phyloP scores from a whole-genome alignment of 306 rosid species.

The Hylodesmum podocarpum region DNA sequence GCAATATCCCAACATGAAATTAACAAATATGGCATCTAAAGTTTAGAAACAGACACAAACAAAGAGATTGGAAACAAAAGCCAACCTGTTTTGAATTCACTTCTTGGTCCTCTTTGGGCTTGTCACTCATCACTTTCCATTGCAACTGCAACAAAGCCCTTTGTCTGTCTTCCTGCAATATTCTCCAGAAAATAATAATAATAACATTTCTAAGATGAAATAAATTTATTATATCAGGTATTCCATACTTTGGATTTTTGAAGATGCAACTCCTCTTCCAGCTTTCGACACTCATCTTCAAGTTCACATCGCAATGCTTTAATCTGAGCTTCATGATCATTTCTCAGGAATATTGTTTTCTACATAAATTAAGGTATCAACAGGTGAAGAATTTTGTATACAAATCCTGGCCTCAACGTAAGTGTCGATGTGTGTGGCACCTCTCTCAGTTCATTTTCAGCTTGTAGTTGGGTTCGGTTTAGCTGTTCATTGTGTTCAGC shows the following conservation, averaged over 20 bases:
- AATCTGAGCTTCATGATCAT: constrained; percentile 79
- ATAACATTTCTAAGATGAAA: background rate
- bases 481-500: constrained; percentile 63
- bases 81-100: constrained; percentile 81
- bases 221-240: constrained; percentile 25
- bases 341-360: constrained; percentile 67
- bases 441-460: constrained; percentile 83
- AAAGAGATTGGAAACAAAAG: constrained; percentile 9
- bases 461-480: constrained; percentile 57
- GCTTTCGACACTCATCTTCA: constrained; percentile 80
- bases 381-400: constrained; percentile 14
- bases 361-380: constrained; percentile 31
- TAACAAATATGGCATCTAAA: constrained; percentile 26
- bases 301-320: constrained; percentile 73
- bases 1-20: background rate
- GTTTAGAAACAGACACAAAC: constrained; percentile 6
- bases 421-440: constrained; percentile 31
- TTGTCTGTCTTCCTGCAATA: constrained; percentile 88
- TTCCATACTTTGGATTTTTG: constrained; percentile 81
- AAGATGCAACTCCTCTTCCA: constrained; percentile 85
- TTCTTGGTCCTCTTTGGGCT: constrained; percentile 85
- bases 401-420: background rate
- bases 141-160: constrained; percentile 91
- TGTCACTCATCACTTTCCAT: constrained; percentile 96
- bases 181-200: constrained; percentile 1